A percentile compares a stretch with the other conserved stretches of the same genome.
These are phyloP conservation scores for Poronia punctata DNA, from an alignment of 495 filamentous ascomycete genomes.

Conservation along the genomic window DNA sequence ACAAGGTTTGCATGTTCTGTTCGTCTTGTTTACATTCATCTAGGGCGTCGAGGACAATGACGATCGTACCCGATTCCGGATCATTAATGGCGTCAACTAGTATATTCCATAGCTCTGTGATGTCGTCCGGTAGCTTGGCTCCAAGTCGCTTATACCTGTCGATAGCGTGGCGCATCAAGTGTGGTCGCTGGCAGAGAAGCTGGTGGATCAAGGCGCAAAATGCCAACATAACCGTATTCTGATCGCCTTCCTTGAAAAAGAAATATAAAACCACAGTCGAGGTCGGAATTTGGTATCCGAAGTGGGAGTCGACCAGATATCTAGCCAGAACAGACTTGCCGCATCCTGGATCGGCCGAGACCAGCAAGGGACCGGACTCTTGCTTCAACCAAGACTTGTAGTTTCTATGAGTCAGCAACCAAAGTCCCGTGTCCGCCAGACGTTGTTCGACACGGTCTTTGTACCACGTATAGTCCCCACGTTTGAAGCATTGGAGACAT, in stretches of 20 bases:
- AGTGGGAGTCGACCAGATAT: conserved; percentile 33
- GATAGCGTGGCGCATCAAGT: conserved; percentile 23
- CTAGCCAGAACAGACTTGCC: conserved; percentile 48
- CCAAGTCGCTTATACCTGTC: conserved; percentile 15
- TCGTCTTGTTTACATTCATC: conserved; percentile 28
- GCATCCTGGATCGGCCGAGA: conserved; percentile 48
- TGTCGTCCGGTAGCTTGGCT: conserved; percentile 17
- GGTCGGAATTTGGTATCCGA: conserved; percentile 10
- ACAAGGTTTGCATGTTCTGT: background rate
- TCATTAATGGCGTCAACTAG: conserved; percentile 25
- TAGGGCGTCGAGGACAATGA: conserved; percentile 45
- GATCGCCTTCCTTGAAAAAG: conserved; percentile 51
- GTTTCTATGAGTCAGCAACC: conserved; percentile 27
- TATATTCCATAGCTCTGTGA: conserved; percentile 35
- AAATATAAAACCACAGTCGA: conserved; percentile 36
- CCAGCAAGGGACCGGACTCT: conserved; percentile 30
- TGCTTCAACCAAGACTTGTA: conserved; percentile 28
- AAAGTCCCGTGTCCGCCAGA: conserved; percentile 30
- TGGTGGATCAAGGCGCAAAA: conserved; percentile 42
- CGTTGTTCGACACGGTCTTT: conserved; percentile 30
- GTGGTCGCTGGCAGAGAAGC: conserved; percentile 27
- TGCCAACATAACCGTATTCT: conserved; percentile 32
- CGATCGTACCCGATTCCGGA: conserved; percentile 30
- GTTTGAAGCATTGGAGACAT: background rate
- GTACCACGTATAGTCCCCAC: conserved; percentile 13